Evolutionary conservation across 1,284 basidiomycete genomes (phyloP).

Genomic region (Leccinum subrobustum): DNA sequence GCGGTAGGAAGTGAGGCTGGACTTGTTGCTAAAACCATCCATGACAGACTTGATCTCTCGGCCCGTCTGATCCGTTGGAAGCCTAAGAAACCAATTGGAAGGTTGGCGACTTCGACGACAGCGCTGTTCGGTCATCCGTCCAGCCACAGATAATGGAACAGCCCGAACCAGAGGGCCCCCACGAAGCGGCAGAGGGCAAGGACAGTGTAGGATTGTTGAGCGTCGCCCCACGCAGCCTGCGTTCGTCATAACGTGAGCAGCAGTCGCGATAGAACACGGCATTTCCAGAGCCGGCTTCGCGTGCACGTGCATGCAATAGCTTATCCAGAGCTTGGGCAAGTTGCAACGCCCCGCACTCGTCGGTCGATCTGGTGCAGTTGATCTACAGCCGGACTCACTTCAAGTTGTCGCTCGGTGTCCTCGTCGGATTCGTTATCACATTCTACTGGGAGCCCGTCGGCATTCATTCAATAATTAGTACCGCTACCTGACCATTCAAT

Average conservation of each 20-base stretch:
- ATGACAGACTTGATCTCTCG: neutral
- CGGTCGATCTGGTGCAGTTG: slow-evolving; percentile 54
- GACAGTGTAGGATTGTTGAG: slow-evolving; percentile 65
- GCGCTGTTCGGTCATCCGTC: neutral
- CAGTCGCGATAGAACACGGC: slow-evolving; percentile 37
- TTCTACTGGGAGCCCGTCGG: slow-evolving; percentile 48
- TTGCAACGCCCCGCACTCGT: slow-evolving; percentile 50
- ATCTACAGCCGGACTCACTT: slow-evolving; percentile 52
- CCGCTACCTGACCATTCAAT: no score
- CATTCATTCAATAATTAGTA: no score
- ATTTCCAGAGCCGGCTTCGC: slow-evolving; percentile 52
- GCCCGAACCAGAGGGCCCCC: slow-evolving; percentile 50
- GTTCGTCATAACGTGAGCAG: slow-evolving; percentile 49
- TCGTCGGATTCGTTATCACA: slow-evolving; percentile 46
- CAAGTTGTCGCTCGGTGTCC: slow-evolving; percentile 43
- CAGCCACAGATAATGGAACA: slow-evolving; percentile 48
- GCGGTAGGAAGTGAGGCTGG: neutral
- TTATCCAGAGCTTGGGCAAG: slow-evolving; percentile 61
- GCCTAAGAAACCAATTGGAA: neutral
- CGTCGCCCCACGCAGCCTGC: slow-evolving; percentile 52
- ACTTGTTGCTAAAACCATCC: neutral
- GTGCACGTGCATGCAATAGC: slow-evolving; percentile 48
- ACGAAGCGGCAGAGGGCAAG: slow-evolving; percentile 64
- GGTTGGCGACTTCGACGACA: neutral
- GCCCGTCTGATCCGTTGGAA: neutral